Evolutionary conservation across 306 rosid species (phyloP).

Genomic region (Cucumis cinereus): DNA sequence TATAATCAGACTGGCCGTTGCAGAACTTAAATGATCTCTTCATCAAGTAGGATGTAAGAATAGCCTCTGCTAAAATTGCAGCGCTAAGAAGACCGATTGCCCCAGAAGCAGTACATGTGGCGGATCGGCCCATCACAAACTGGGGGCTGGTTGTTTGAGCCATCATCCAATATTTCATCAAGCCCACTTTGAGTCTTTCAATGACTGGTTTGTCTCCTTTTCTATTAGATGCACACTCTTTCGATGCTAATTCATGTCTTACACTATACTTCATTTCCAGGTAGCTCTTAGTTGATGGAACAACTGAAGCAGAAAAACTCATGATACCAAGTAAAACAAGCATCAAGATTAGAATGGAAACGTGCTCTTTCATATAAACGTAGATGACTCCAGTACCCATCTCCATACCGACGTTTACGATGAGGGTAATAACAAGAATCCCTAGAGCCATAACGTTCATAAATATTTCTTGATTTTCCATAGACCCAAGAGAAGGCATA

Average conservation of each 20-base stretch:
- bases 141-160: slow-evolving; percentile 74
- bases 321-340: slow-evolving; percentile 42
- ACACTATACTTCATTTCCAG: slow-evolving; percentile 33
- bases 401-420: slow-evolving; percentile 65
- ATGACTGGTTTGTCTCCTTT: background rate
- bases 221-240: slow-evolving; percentile 15
- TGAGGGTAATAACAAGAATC: slow-evolving; percentile 59
- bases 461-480: slow-evolving; percentile 42
- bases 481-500: slow-evolving; percentile 78
- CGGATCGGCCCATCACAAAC: slow-evolving; percentile 83
- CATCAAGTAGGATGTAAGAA: slow-evolving; percentile 47
- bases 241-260: slow-evolving; percentile 28
- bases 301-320: slow-evolving; percentile 38
- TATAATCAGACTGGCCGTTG: slow-evolving; percentile 55
- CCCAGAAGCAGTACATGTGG: slow-evolving; percentile 71
- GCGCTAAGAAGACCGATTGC: slow-evolving; percentile 63
- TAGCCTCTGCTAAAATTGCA: slow-evolving; percentile 37
- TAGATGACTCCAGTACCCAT: slow-evolving; percentile 75
- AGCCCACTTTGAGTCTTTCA: slow-evolving; percentile 17
- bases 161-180: slow-evolving; percentile 77
- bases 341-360: slow-evolving; percentile 43
- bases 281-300: slow-evolving; percentile 46
- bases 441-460: slow-evolving; percentile 62
- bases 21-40: slow-evolving; percentile 50
- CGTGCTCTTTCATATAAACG: slow-evolving; percentile 57